Evolutionary conservation across 768 basidiomycete species (phyloP), one percentile per base, ranked within the genome.

Genomic region (Rhodocollybia butyracea): DNA sequence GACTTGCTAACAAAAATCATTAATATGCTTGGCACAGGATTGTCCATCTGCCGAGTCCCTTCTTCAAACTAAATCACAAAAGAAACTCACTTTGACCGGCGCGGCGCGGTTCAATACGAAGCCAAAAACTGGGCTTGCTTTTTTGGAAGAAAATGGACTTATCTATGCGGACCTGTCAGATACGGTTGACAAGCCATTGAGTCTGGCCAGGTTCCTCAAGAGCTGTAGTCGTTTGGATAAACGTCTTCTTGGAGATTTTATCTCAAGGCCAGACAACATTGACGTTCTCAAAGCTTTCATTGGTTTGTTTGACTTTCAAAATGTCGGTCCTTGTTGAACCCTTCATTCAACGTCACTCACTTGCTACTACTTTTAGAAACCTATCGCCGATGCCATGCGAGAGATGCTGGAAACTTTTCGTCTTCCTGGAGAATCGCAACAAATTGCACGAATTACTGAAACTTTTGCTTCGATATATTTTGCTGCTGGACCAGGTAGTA

Each of bases 401-500:
- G 94, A 98, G 65, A 73, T 98, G 55, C 77, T 99, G 10, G 97
- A 98, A 66, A 78, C 86, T 5, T 98, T 99, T 76, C 82, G 97
- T 54, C 77, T 99, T 36, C 97, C 97, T 1, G 97, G 97, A 51
- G 97, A 99, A 66, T 66, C 92, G 6, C 95, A 98, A 65, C 97
- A 97, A 59, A 99, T 99, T 58, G 73, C 82, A 19, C 81, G 95
- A 4, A 97, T 99, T 45, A 92, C 97, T 4, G 96, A 97, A 68
- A 92, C 87, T 1, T 99, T 98, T 68, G 94, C 97, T 1, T 83
- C 91, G 21, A 82, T 85, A 36, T 98, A 95, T 69, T 93, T 96
- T 68, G 88, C 91, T 3, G 82, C 91, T 8, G 74, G 76, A 26
- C 95, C 97, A 59, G 85, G 94, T 89, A 57, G 76, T 70, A 51